Evolutionary conservation across 23 red algal species (phyloP), one percentile per base, ranked within the genome.

Genomic region (Gracilaria vermiculophylla): DNA sequence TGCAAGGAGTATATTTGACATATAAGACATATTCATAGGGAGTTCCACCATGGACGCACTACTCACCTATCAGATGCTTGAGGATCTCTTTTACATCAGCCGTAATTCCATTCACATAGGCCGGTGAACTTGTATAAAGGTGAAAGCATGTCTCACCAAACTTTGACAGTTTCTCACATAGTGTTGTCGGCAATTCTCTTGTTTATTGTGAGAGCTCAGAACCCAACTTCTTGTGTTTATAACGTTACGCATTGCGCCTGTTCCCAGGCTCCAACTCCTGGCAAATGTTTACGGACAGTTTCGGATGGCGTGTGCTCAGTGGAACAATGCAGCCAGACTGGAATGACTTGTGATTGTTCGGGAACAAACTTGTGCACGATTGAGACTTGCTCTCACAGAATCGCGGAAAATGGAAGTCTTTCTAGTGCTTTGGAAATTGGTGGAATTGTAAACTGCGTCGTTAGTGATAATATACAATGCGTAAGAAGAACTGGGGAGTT

Each of bases 171-270:
- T 0, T 70, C 2, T 43, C 19, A 1, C 64, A 34, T 32, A 0
- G 32, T 73, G 20, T 73, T 73, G 0, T 48, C 20, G 0, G 24
- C 13, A 1, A 10, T 25, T 4, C 11, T 73, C 8, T 28, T 48
- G 3, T 27, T 42, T n/a, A n/a, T 48, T 1, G 67, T 73, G 67
- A 48, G 47, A 25, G 67, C n/a, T 5, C 78, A 82, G 39, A 82
- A 33, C 17, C 56, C 78, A 14, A 29, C 78, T 10, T 55, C 50
- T 14, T 82, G 78, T 28, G 14, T 82, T 20, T 82, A 57, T 55
- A 82, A 82, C 56, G 65, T 40, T 19, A 82, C 78, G 6, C 78
- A 82, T 48, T 82, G 78, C 21, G 54, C 78, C 17, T 82, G 78
- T 27, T 64, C 54, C 47, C 54, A 66, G 24, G 24, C 65, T 29